Conservation (phyloP, 2,329 filamentous ascomycete species). For the Cladophialophora carrionii region DNA sequence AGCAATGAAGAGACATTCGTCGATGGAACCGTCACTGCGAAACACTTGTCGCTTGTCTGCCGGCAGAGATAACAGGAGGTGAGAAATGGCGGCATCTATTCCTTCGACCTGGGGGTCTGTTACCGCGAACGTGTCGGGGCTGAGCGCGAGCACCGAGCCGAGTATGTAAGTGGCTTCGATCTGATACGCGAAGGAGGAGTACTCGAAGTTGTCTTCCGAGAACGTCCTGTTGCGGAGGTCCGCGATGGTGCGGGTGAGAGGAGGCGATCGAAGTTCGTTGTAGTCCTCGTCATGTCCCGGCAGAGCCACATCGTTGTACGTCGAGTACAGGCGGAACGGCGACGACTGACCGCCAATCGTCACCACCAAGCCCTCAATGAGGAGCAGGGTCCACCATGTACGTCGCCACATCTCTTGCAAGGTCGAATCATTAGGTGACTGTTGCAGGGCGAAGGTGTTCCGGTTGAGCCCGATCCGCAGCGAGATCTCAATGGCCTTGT, state of each 20-base stretch:
- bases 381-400: slow-evolving; percentile 87
- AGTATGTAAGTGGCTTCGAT: slow-evolving; percentile 80
- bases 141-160: slow-evolving; percentile 67
- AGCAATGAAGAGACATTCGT: slow-evolving; percentile 61
- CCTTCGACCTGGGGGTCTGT: slow-evolving; percentile 58
- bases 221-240: slow-evolving; percentile 70
- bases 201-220: slow-evolving; percentile 67
- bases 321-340: slow-evolving; percentile 61
- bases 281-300: slow-evolving; percentile 80
- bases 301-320: slow-evolving; percentile 71
- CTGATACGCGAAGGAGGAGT: slow-evolving; percentile 84
- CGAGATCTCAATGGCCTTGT: slow-evolving; percentile 70
- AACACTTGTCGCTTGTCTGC: slow-evolving; percentile 70
- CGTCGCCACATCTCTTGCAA: slow-evolving; percentile 82
- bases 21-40: slow-evolving; percentile 69
- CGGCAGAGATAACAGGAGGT: slow-evolving; percentile 81
- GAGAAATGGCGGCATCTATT: slow-evolving; percentile 62
- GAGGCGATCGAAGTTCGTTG: slow-evolving; percentile 59
- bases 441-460: slow-evolving; percentile 57
- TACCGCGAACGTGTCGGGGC: slow-evolving; percentile 40
- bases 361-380: slow-evolving; percentile 82
- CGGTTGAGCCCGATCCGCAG: slow-evolving; percentile 77
- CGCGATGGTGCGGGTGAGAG: slow-evolving; percentile 60
- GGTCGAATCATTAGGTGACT: slow-evolving; percentile 61
- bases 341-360: slow-evolving; percentile 57